Evolutionary conservation across 768 basidiomycete species (phyloP), one percentile per base, ranked within the genome.

Genomic region (Tylopilus sp.): DNA sequence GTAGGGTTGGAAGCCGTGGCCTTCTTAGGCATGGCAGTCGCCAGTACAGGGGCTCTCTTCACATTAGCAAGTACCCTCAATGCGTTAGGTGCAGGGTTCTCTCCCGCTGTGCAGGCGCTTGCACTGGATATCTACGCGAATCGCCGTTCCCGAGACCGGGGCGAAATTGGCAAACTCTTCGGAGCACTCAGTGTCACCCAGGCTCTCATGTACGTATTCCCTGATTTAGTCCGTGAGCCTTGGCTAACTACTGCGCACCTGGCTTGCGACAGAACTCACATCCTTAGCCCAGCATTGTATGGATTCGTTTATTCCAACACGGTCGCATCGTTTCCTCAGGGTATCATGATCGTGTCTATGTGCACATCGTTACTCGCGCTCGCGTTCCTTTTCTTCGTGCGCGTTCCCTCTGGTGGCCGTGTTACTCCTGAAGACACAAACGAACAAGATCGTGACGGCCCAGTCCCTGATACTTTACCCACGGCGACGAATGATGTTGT

Each of bases 171-270:
- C 3, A 77, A 74, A 60, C 74, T 97, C 17, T 94, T 93, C 62
- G 93, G 91, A 13, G 91, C 84, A 4, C 59, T 94, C 52, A 84
- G 85, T 51, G 87, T 94, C 26, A 58, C 92, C 4, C 82, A 87
- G 55, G 83, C 87, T 6, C 63, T 92, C 11, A 76, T 83, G 83
- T 86, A 59, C 42, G 75, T 45, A 19, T 55, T 48, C 10, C 49
- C 31, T n/a, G 13, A 9, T 24, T 25, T 24, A 17, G 12, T 33
- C 8, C 17, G 31, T 16, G 24, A 33, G 19, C 5, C 21, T 52
- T 33, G 31, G 24, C 46, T 52, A 17, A 53, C 29, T 16, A 34
- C 21, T 28, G 31, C 42, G 51, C 44, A 40, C 40, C 41, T 52
- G 44, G 2, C 24, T 7, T 30, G 36, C 13, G 51, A 54, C 64